Evolutionary conservation across 2,329 filamentous ascomycete species (phyloP), one percentile per base, ranked within the genome.

Genomic region (Xylariaceae sp.): DNA sequence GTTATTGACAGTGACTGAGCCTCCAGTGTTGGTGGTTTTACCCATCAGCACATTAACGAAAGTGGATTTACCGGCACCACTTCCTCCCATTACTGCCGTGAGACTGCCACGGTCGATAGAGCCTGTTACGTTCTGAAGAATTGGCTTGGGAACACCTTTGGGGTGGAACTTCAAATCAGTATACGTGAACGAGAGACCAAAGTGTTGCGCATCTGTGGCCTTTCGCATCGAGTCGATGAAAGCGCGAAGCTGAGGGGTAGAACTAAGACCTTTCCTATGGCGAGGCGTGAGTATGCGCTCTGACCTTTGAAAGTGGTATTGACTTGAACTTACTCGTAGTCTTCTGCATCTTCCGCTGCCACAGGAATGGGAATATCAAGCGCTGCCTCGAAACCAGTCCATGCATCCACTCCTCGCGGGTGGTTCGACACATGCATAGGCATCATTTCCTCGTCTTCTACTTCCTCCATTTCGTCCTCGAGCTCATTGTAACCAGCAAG

Each of bases 11-110:
- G 71, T 35, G 27, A 78, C 72, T 0, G 65, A 53, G 2, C 78
- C 78, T 1, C 67, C 65, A 1, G 75, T 80, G 47, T 75, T 69
- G 25, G 63, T 68, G 0, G 65, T 68, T 60, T 81, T 80, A 11
- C 78, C 78, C 76, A 80, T 80, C n/a, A 81, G 67, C 21, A 79
- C 74, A 45, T 80, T 81, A 23, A 81, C 68, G 48, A 82, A 79
- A 0, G 77, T 81, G 16, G 74, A 76, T 58, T 80, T 81, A 22
- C 77, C 77, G 1, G 77, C 77, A n/a, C 77, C 77, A 2, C 73
- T 77, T 5, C 76, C 75, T 6, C 77, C 77, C 76, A 80, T 80
- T n/a, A 81, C 68, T 8, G 76, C 77, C 27, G 73, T 76, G n/a
- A 80, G 67, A 5, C 72, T 71, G 0, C 77, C 77, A 10, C 70